Percentiles rank a stretch among this genome's conserved stretches.
Conservation (phyloP, 2,329 filamentous ascomycete species). For the Colletotrichum echinochloae region DNA sequence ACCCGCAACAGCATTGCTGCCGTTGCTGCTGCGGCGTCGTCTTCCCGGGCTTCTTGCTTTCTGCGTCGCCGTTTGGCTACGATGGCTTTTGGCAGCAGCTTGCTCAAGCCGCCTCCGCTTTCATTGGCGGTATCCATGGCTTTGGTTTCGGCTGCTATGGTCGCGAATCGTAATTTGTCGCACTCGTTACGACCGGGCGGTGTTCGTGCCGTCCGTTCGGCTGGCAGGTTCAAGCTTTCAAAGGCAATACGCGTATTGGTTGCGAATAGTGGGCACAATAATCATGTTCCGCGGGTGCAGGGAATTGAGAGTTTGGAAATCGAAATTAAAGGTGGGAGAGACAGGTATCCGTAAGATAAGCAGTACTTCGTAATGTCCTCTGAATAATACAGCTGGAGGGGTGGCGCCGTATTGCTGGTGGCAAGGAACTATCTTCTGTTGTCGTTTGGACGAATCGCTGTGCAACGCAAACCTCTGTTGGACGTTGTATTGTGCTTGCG, state of each 20-base stretch:
- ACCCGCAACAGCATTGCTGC: constrained; percentile 42
- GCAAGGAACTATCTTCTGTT: background rate
- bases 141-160: constrained; percentile 8
- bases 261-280: constrained; percentile 31
- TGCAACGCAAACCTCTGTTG: background rate
- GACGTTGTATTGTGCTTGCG: background rate
- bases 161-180: constrained; percentile 20
- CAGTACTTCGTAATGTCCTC: background rate
- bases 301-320: constrained; percentile 13
- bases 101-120: constrained; percentile 52
- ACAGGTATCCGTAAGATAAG: background rate
- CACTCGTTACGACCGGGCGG: constrained; percentile 20
- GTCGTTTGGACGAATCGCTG: background rate
- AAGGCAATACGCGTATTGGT: constrained; percentile 29
- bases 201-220: constrained; percentile 7
- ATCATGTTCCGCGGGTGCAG: constrained; percentile 20
- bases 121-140: constrained; percentile 23
- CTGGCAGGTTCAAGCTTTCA: constrained; percentile 25
- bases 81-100: constrained; percentile 66
- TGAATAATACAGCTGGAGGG: background rate
- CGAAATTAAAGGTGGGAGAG: constrained; percentile 28
- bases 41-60: constrained; percentile 58
- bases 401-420: background rate
- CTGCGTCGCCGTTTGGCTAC: constrained; percentile 61
- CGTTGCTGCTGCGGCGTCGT: constrained; percentile 42